Conservation (phyloP, 306 rosid species). For the Inga oerstediana region DNA sequence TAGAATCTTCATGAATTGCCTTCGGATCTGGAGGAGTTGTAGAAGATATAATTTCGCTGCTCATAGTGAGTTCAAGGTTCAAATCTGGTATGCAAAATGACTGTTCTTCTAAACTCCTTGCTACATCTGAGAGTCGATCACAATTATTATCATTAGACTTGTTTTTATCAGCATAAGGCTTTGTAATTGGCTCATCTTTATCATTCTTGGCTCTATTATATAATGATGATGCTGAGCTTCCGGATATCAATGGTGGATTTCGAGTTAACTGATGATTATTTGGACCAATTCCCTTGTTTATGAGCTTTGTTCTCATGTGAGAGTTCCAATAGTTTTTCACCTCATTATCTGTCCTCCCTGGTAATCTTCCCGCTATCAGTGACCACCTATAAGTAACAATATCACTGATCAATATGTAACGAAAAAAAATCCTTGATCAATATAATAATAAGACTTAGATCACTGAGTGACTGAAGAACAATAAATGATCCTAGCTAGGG, state of each 20-base stretch:
- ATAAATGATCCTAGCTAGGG: background rate
- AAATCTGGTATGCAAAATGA: conserved; percentile 58
- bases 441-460: background rate
- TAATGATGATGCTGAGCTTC: conserved; percentile 21
- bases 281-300: conserved; percentile 64
- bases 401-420: background rate
- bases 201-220: background rate
- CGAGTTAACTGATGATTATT: conserved; percentile 46
- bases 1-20: background rate
- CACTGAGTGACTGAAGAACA: background rate
- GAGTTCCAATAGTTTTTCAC: conserved; percentile 89
- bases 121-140: conserved; percentile 53
- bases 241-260: conserved; percentile 11
- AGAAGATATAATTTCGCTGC: background rate
- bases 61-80: conserved; percentile 56
- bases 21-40: conserved; percentile 5
- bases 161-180: background rate
- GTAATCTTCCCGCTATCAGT: conserved; percentile 88
- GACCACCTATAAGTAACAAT: conserved; percentile 61
- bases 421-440: too few relatives aligned
- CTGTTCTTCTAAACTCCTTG: conserved; percentile 42
- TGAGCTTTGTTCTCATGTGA: conserved; percentile 66
- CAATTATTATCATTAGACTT: background rate
- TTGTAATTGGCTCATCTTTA: background rate
- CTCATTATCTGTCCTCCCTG: conserved; percentile 83